phyloP scores from a whole-genome alignment of 208 protist species.

The Leishmania gerbilli region DNA sequence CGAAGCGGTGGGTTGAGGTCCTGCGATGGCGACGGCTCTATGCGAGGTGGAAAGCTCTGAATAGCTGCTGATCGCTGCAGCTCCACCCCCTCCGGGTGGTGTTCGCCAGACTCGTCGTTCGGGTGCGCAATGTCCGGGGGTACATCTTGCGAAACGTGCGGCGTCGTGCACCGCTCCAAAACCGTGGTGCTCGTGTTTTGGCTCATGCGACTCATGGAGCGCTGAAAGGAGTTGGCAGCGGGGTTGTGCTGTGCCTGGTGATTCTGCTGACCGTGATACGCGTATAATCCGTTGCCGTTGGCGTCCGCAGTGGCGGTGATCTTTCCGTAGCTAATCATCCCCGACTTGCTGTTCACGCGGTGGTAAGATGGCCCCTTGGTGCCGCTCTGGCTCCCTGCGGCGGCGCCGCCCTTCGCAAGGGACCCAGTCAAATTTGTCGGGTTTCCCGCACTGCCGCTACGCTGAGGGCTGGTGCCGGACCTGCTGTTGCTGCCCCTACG shows the following conservation, averaged over 20 bases:
- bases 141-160: constrained; percentile 39
- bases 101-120: constrained; percentile 56
- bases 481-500: neutral
- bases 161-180: constrained; percentile 42
- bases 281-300: neutral
- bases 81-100: constrained; percentile 54
- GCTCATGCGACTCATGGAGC: constrained; percentile 37
- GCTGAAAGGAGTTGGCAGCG: constrained; percentile 24
- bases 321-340: neutral
- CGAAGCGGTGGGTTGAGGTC: constrained; percentile 72
- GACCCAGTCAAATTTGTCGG: neutral
- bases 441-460: constrained; percentile 1
- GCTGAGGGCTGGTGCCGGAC: neutral
- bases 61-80: constrained; percentile 75
- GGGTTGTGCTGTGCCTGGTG: constrained; percentile 11
- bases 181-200: constrained; percentile 14
- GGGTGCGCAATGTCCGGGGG: constrained; percentile 59
- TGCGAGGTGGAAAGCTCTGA: constrained; percentile 55
- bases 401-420: neutral
- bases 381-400: neutral
- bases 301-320: neutral
- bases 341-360: constrained; percentile 1
- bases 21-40: constrained; percentile 74
- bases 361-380: constrained; percentile 1
- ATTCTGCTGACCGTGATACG: neutral